phyloP scores from a whole-genome alignment of 2,329 filamentous ascomycete genomes.

The Fusarium sp. region DNA sequence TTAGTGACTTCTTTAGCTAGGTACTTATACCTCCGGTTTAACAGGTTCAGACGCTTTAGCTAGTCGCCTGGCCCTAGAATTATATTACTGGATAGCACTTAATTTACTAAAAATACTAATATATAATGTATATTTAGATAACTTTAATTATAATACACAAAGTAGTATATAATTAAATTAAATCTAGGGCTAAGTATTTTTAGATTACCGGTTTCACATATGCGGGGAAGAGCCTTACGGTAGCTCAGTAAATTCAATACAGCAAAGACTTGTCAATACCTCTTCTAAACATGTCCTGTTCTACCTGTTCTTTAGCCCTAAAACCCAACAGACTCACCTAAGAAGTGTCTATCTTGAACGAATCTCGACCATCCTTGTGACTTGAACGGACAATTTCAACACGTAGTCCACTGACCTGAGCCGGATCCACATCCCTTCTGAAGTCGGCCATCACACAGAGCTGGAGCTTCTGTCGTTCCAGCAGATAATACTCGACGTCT shows the following conservation, averaged over 20 bases:
- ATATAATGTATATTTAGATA: too few species aligned
- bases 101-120: too few species aligned
- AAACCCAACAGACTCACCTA: neutral
- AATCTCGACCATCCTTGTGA: neutral
- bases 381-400: conserved; percentile 46
- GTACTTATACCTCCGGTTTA: too few species aligned
- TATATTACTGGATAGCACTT: too few species aligned
- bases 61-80: too few species aligned
- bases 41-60: too few species aligned
- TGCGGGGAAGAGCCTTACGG: too few species aligned
- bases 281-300: neutral
- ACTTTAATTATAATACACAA: too few species aligned
- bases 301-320: neutral
- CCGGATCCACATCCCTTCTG: conserved; percentile 39
- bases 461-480: conserved; percentile 46
- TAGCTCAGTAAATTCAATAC: neutral
- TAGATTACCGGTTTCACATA: too few species aligned
- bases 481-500: conserved; percentile 54
- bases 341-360: conserved; percentile 30
- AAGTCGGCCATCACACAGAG: conserved; percentile 45
- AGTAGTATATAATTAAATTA: too few species aligned
- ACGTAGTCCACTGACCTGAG: conserved; percentile 43
- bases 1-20: too few species aligned
- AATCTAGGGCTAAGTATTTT: too few species aligned
- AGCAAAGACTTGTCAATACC: neutral